Evolutionary conservation across 2,329 filamentous ascomycete genomes (phyloP).

Genomic region (Microcera coccophila): DNA sequence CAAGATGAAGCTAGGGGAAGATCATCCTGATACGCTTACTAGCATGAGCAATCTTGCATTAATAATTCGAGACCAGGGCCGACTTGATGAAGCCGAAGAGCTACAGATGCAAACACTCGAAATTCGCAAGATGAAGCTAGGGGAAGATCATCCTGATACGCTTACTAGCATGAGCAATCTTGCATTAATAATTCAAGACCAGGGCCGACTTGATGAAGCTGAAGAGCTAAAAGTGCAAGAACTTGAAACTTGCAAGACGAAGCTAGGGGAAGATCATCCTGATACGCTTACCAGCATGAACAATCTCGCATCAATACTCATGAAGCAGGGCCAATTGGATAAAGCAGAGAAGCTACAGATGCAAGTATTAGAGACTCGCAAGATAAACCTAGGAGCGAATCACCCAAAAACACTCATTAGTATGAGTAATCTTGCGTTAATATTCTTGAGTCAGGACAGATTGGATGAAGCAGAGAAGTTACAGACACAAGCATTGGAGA

Average conservation of each 20-base stretch:
- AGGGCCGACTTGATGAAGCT: neutral
- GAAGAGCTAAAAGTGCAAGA: neutral
- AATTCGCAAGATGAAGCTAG: neutral
- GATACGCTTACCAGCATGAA: slow-evolving; percentile 4
- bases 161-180: neutral
- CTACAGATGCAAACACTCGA: neutral
- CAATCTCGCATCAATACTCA: no score
- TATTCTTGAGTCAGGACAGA: no score
- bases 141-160: neutral
- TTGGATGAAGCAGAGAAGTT: no score
- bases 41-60: neutral
- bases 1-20: slow-evolving; percentile 1
- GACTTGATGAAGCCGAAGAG: neutral
- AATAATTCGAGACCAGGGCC: neutral
- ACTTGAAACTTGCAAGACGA: neutral
- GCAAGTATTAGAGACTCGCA: no score
- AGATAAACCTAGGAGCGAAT: no score
- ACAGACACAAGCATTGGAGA: no score
- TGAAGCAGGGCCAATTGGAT: no score
- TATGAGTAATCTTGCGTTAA: no score
- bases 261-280: slow-evolving; percentile 3
- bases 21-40: slow-evolving; percentile 4
- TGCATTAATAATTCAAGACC: neutral
- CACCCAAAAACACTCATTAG: no score
- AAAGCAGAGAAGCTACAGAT: no score